These are phyloP conservation scores for Ustilago lituana DNA, from an alignment of 1,284 basidiomycete genomes.

Conservation along the genomic window DNA sequence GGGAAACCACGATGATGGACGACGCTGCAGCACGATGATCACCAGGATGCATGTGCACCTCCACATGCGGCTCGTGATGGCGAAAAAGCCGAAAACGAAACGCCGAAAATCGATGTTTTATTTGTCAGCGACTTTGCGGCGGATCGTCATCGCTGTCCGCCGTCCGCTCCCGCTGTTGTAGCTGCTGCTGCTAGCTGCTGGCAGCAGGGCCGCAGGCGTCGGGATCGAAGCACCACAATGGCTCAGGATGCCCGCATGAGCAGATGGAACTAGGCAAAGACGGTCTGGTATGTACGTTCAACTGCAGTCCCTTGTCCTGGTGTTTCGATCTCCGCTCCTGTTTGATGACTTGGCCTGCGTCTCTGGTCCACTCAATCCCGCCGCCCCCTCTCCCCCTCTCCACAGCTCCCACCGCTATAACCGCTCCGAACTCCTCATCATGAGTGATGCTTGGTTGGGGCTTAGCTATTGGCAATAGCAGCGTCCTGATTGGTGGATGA, in stretches of 20 bases:
- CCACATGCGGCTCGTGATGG: slow-evolving; percentile 24
- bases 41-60: no score
- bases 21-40: no score
- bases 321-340: slow-evolving; percentile 17
- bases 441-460: slow-evolving; percentile 1
- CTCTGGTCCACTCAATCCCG: no score
- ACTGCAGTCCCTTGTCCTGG: slow-evolving; percentile 15
- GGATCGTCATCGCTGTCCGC: slow-evolving; percentile 22
- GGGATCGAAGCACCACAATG: no score
- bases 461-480: slow-evolving; percentile 27
- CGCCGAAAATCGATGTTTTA: background rate
- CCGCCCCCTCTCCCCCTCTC: no score
- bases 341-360: background rate
- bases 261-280: no score
- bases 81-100: background rate
- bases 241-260: no score
- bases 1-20: no score
- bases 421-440: slow-evolving; percentile 3
- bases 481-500: slow-evolving; percentile 25
- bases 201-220: no score
- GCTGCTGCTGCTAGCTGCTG: no score
- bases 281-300: slow-evolving; percentile 12
- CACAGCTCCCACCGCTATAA: background rate
- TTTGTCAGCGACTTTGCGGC: slow-evolving; percentile 25
- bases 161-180: no score